A percentile compares a stretch with the other conserved stretches of the same genome.
phyloP scores from a whole-genome alignment of 2,329 filamentous ascomycete genomes.

The Fusarium protoensiforme region DNA sequence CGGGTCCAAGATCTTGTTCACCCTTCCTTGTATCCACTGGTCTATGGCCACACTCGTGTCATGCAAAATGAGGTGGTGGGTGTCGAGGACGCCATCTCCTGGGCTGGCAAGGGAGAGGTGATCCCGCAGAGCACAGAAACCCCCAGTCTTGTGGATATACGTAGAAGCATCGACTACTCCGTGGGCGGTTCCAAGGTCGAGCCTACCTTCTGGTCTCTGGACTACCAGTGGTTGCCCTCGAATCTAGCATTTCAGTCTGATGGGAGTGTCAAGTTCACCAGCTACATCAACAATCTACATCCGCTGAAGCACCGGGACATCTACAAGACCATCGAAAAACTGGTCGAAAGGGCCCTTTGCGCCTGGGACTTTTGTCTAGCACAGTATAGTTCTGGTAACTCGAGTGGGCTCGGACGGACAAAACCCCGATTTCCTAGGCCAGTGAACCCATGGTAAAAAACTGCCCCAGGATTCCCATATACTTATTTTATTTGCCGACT shows the following conservation, averaged over 20 bases:
- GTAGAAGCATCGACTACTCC: not conserved
- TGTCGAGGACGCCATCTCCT: conserved; percentile 11
- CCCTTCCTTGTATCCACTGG: conserved; percentile 34
- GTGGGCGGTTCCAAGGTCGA: not conserved
- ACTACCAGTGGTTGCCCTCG: not conserved
- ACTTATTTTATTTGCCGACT: not conserved
- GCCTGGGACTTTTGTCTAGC: not conserved
- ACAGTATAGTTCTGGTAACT: not conserved
- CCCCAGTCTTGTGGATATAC: not conserved
- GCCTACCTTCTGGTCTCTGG: not conserved
- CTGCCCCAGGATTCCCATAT: not conserved
- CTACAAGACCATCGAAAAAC: not conserved
- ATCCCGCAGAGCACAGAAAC: not conserved
- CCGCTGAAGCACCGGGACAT: not conserved
- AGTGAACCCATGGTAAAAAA: not conserved
- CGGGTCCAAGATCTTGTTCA: conserved; percentile 20
- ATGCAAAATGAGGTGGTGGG: conserved; percentile 45
- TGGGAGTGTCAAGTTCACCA: not conserved
- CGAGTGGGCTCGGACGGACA: not conserved
- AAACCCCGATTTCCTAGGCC: not conserved
- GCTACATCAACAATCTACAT: not conserved
- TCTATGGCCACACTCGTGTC: conserved; percentile 44
- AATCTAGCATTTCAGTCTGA: not conserved
- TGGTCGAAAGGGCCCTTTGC: not conserved
- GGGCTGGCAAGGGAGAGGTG: not conserved